phyloP scores from a whole-genome alignment of 192 early-diverging fungal genomes.

The Coemansia sp. region DNA sequence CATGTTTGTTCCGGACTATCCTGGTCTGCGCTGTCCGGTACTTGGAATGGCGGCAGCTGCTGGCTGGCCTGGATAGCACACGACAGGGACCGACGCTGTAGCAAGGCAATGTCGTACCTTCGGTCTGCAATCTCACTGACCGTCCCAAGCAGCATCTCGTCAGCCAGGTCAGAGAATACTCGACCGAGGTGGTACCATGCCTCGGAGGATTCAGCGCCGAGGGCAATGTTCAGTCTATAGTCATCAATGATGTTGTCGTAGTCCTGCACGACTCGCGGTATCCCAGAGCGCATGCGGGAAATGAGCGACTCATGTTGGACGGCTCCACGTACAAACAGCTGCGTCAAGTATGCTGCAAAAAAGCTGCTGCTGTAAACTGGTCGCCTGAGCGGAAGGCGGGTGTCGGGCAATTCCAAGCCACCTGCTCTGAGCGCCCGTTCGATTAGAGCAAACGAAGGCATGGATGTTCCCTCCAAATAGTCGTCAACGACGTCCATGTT shows the following conservation, averaged over 20 bases:
- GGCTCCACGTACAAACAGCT: slow-evolving; percentile 44
- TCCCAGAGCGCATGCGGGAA: slow-evolving; percentile 43
- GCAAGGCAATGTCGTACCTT: slow-evolving; percentile 27
- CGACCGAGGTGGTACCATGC: slow-evolving; percentile 41
- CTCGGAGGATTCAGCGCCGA: slow-evolving; percentile 26
- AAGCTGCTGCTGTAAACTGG: not conserved
- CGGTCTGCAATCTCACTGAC: slow-evolving; percentile 34
- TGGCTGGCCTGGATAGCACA: slow-evolving; percentile 38
- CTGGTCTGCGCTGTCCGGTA: not conserved
- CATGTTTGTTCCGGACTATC: not conserved
- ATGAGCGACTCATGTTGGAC: slow-evolving; percentile 38
- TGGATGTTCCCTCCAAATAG: slow-evolving; percentile 41
- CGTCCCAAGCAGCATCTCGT: slow-evolving; percentile 44
- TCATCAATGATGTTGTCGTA: slow-evolving; percentile 50
- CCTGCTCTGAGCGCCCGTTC: slow-evolving; percentile 13
- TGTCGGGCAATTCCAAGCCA: not conserved
- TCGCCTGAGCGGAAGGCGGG: not conserved
- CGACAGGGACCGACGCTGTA: slow-evolving; percentile 38
- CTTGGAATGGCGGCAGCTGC: slow-evolving; percentile 11
- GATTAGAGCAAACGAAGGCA: slow-evolving; percentile 40
- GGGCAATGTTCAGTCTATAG: slow-evolving; percentile 42
- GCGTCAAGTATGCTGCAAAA: slow-evolving; percentile 11
- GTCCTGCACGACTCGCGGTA: slow-evolving; percentile 39
- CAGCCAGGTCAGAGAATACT: slow-evolving; percentile 43
- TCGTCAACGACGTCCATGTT: slow-evolving; percentile 44